Conservation (phyloP, 768 basidiomycete genomes). For the Plicaturopsis crispa region DNA sequence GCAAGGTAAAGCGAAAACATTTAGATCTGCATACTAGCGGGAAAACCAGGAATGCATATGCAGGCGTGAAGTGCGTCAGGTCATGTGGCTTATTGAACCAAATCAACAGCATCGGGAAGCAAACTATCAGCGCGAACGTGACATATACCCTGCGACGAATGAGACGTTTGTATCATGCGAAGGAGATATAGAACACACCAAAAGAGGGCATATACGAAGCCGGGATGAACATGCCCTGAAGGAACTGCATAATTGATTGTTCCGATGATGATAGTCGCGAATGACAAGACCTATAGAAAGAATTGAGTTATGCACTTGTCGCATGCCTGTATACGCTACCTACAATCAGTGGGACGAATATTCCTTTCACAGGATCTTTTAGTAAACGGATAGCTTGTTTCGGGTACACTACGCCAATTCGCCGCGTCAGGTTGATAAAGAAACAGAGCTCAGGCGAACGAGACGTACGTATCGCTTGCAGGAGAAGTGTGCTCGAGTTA, state of each 20-base stretch:
- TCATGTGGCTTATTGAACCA: constrained; percentile 44
- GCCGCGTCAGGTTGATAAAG: neutral
- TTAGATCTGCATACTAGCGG: too few relatives aligned
- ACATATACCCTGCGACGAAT: constrained; percentile 31
- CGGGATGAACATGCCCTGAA: constrained; percentile 22
- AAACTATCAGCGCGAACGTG: constrained; percentile 25
- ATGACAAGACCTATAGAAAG: constrained; percentile 33
- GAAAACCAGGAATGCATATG: constrained; percentile 29
- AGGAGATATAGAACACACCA: constrained; percentile 23
- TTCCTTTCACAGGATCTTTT: constrained; percentile 36
- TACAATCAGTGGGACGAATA: constrained; percentile 33
- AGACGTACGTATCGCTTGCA: constrained; percentile 37
- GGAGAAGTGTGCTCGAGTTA: constrained; percentile 31
- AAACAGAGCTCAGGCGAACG: too few relatives aligned
- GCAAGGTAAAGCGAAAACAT: constrained; percentile 11
- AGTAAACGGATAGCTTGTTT: constrained; percentile 32
- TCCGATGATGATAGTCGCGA: constrained; percentile 42
- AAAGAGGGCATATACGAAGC: constrained; percentile 33
- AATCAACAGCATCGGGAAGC: constrained; percentile 41
- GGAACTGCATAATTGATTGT: constrained; percentile 39
- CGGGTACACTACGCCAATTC: constrained; percentile 29
- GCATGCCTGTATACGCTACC: constrained; percentile 2
- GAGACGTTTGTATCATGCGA: too few relatives aligned
- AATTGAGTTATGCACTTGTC: neutral
- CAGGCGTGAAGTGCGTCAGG: constrained; percentile 28